These are phyloP conservation scores for Neofusicoccum sp. DNA, from an alignment of 2,329 filamentous ascomycete species.

Conservation along the genomic window DNA sequence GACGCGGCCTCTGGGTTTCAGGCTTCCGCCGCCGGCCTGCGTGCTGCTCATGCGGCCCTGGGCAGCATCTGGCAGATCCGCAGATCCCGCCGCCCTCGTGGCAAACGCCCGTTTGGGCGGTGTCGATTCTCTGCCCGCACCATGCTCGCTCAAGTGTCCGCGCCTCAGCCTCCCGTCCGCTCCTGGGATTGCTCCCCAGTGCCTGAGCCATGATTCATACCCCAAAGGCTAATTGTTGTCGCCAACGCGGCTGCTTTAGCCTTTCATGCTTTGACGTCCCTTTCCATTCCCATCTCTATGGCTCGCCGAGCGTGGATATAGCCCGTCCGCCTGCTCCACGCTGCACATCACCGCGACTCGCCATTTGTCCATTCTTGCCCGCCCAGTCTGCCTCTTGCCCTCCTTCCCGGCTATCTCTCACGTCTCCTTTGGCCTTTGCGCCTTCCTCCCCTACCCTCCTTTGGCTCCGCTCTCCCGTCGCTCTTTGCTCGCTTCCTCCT, in stretches of 20 bases:
- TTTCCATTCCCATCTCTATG: not conserved
- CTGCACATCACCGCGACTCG: slow-evolving; percentile 2
- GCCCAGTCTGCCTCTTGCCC: not conserved
- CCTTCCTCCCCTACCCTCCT: too few relatives aligned
- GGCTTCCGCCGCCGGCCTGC: not conserved
- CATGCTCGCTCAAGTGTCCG: slow-evolving; percentile 9
- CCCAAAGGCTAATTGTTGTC: not conserved
- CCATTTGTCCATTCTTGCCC: not conserved
- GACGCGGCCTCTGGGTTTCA: not conserved
- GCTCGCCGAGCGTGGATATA: slow-evolving; percentile 4
- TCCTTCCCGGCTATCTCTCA: not conserved
- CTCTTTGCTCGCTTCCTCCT: not conserved
- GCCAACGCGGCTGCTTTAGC: slow-evolving; percentile 13
- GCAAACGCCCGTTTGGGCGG: slow-evolving; percentile 5
- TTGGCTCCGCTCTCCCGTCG: not conserved
- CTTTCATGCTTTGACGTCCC: not conserved
- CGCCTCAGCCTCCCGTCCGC: slow-evolving; percentile 3
- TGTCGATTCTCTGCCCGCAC: not conserved
- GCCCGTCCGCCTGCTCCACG: not conserved
- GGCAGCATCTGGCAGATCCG: not conserved
- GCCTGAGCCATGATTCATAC: slow-evolving; percentile 7
- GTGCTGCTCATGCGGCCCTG: not conserved
- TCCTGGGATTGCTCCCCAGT: not conserved
- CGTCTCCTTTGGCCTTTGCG: not conserved
- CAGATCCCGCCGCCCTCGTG: slow-evolving; percentile 11